Evolutionary conservation across 805 yeast species (phyloP).

Genomic region (Starmera amethionina): DNA sequence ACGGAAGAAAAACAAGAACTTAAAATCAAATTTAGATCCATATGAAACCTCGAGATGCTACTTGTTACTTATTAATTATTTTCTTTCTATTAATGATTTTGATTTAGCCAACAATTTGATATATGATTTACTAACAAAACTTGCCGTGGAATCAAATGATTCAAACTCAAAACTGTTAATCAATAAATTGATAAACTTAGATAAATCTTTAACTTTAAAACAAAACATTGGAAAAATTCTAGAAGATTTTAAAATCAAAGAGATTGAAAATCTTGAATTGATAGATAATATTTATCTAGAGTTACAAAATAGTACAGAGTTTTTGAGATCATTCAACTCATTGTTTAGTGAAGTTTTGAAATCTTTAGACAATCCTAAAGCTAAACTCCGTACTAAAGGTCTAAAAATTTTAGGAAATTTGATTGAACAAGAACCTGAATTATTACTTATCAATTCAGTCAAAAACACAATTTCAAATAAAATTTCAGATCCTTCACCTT

Average conservation of each 20-base stretch:
- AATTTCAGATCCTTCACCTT: slow-evolving; percentile 52
- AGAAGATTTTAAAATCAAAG: too few relatives aligned
- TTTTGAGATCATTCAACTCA: slow-evolving; percentile 33
- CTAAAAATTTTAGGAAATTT: slow-evolving; percentile 51
- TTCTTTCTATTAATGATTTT: too few relatives aligned
- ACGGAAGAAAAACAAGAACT: too few relatives aligned
- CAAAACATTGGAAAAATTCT: too few relatives aligned
- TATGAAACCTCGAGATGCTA: slow-evolving; percentile 19
- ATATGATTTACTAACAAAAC: too few relatives aligned
- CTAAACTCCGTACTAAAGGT: slow-evolving; percentile 52
- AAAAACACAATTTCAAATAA: slow-evolving; percentile 41
- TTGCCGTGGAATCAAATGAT: too few relatives aligned
- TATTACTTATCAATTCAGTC: slow-evolving; percentile 41
- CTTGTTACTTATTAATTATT: neutral
- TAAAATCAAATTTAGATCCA: slow-evolving; percentile 23
- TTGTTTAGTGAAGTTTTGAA: slow-evolving; percentile 41
- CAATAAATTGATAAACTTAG: too few relatives aligned
- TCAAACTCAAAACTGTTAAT: too few relatives aligned
- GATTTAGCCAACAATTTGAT: too few relatives aligned
- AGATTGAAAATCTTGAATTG: too few relatives aligned
- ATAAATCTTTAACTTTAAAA: too few relatives aligned
- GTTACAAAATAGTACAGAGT: slow-evolving; percentile 1
- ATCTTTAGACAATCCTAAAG: slow-evolving; percentile 37
- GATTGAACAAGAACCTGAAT: slow-evolving; percentile 39
- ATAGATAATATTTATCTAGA: too few relatives aligned